Conservation (phyloP, 202 grass and related monocot species). For the Setaria viridis region DNA sequence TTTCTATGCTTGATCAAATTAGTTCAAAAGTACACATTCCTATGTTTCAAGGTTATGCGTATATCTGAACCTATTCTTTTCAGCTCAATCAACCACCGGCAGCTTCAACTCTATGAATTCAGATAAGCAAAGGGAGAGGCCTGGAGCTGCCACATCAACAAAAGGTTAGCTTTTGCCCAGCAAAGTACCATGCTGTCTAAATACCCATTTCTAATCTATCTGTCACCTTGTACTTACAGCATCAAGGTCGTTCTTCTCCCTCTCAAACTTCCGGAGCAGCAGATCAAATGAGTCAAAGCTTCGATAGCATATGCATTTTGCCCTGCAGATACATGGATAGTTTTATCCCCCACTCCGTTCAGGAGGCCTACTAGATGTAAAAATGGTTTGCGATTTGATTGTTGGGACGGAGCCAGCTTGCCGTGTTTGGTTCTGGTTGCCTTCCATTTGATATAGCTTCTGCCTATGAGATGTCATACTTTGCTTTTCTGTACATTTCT, state of each 20-base stretch:
- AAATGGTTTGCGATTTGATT: slow-evolving; percentile 69
- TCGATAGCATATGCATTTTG: slow-evolving; percentile 60
- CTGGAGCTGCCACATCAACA: slow-evolving; percentile 60
- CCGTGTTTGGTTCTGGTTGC: slow-evolving; percentile 49
- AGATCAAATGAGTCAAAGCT: slow-evolving; percentile 86
- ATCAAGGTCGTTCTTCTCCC: slow-evolving; percentile 96
- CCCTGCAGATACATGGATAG: slow-evolving; percentile 36
- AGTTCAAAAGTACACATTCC: not conserved
- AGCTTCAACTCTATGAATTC: slow-evolving; percentile 59
- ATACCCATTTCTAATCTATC: slow-evolving; percentile 27
- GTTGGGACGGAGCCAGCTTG: slow-evolving; percentile 54
- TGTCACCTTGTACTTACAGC: slow-evolving; percentile 58
- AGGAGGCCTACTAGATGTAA: slow-evolving; percentile 54
- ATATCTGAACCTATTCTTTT: slow-evolving; percentile 14
- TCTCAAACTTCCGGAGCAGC: slow-evolving; percentile 99
- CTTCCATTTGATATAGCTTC: slow-evolving; percentile 48
- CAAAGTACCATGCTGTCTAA: not conserved
- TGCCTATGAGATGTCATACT: slow-evolving; percentile 26
- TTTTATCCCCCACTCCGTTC: slow-evolving; percentile 17
- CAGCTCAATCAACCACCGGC: slow-evolving; percentile 66
- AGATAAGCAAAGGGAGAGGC: slow-evolving; percentile 71
- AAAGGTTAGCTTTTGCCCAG: slow-evolving; percentile 64
- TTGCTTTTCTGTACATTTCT: slow-evolving; percentile 45
- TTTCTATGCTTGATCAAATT: slow-evolving; percentile 10
- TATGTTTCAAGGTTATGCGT: not conserved